Evolutionary conservation across 768 basidiomycete species (phyloP), one percentile per base, ranked within the genome.

Genomic region (Pleurotus citrinopileatus): DNA sequence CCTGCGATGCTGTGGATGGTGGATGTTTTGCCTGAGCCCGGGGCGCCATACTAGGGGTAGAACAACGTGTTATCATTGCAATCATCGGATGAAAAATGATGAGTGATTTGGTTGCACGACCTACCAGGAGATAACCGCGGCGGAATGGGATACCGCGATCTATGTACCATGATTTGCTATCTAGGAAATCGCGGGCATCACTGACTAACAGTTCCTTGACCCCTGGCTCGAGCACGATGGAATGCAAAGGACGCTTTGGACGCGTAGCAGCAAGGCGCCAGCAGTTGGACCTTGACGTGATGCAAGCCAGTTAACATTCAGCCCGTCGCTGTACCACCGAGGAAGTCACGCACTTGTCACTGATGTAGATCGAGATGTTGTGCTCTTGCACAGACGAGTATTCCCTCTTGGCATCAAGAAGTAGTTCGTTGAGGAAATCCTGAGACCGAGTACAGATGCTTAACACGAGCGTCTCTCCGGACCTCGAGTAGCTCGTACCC

Each of bases 21-120:
- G 25, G 79, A 82, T 0, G 87, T 87, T 63, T 89, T 89, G 0
- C 87, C 87, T 3, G 84, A 81, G 9, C 87, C 87, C 2, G 87
- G 87, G 4, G 78, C 81, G 28, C 87, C 87, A 58, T 87, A 77
- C 80, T 82, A 56, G 2, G 46, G 28, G 27, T 15, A 45, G 34
- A 42, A 34, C 22, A 32, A 32, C 10, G 42, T 25, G 32, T 22
- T 22, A 20, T 23, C 23, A 27, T 6, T 25, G 26, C 19, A 32
- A 12, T 37, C 29, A 12, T 5, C 25, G 52, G 47, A 37, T 40
- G 37, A 27, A 13, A 42, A 32, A 47, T 45, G 29, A 43, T 23
- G 23, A 56, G 65, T 38, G 34, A 60, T 63, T 40, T 48, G 59
- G 55, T 3, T 7, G 91, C 91, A 8, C 91, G 86, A 58, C 89